Evolutionary conservation across 2,329 filamentous ascomycete species (phyloP), one percentile per base, ranked within the genome.

Genomic region (Pyricularia grisea): DNA sequence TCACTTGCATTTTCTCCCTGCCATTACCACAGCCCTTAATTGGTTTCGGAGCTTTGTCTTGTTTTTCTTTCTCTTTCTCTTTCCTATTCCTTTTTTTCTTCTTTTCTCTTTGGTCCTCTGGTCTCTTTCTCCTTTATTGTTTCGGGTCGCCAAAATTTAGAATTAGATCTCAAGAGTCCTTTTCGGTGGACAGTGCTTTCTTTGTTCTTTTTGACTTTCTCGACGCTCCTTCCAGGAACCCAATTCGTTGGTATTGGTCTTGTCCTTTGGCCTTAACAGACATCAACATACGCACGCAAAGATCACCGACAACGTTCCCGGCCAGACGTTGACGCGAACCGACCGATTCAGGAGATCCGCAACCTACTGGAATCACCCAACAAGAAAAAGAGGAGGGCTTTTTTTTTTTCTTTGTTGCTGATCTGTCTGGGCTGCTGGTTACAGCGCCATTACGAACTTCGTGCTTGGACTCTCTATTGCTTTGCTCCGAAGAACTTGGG

Each of bases 21-120:
- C 65, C 36, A 25, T 68, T 50, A 2, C 12, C 33, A 42, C 42
- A 55, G 17, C 42, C 42, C 42, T 55, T 42, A 31, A 65, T 61
- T 30, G 63, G 31, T 68, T 68, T 65, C 68, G 64, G 69, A 69
- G 64, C 33, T 50, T 68, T 65, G 69, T 58, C 69, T 36, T 68
- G 31, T 11, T 42, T 42, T 42, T 42, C 5, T 42, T 42, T 17
- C 5, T 42, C 10, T 31, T 10, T 31, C 30, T 42, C 4, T 31
- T 66, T 69, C 50, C 33, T 12, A 69, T 70, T 68, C 61, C 67
- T 69, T 66, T 69, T 66, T 68, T 70, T 69, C 60, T 65, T 66
- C 67, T 50, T 68, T 65, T 67, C 65, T 50, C 68, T 55, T 55
- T 31, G 36, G 67, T 63, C 61, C 20, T 31, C 28, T 33, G 60